These are phyloP conservation scores for Neckera pumila DNA, from an alignment of 225 moss, liverwort and hornwort species.

Conservation along the genomic window DNA sequence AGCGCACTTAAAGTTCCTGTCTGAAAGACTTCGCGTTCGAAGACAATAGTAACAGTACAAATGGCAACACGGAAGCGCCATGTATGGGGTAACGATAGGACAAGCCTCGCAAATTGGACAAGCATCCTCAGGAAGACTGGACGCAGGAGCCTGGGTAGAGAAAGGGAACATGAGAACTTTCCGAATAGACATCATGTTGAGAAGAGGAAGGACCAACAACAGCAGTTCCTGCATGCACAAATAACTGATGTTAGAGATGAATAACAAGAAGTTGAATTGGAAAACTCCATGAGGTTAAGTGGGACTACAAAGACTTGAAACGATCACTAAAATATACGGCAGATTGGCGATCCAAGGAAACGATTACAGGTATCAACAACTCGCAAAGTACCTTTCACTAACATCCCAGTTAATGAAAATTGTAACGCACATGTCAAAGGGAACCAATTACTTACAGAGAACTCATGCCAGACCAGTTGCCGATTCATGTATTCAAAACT, in stretches of 20 bases:
- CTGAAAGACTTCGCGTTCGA: slow-evolving; percentile 76
- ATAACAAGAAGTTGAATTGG: not conserved
- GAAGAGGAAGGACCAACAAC: slow-evolving; percentile 80
- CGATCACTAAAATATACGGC: not conserved
- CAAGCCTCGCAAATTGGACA: slow-evolving; percentile 81
- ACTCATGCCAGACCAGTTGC: slow-evolving; percentile 97
- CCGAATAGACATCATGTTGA: slow-evolving; percentile 83
- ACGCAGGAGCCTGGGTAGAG: slow-evolving; percentile 31
- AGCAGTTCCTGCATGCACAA: slow-evolving; percentile 62
- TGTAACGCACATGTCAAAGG: not conserved
- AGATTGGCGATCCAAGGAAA: not conserved
- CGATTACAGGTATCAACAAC: not conserved
- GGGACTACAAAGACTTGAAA: not conserved
- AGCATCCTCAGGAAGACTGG: slow-evolving; percentile 59
- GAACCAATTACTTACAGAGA: slow-evolving; percentile 45
- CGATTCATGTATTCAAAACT: slow-evolving; percentile 99
- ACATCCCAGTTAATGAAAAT: not conserved
- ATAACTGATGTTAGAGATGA: not conserved
- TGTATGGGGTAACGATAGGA: slow-evolving; percentile 62
- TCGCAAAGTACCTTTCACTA: not conserved
- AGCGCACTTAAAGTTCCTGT: slow-evolving; percentile 67
- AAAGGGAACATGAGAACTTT: slow-evolving; percentile 71
- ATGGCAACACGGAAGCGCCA: slow-evolving; percentile 82
- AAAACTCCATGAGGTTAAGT: not conserved
- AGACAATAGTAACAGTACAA: slow-evolving; percentile 91